Evolutionary conservation across 192 early-diverging fungal genomes (phyloP), one percentile per base, ranked within the genome.

Genomic region (Coemansia sp.): DNA sequence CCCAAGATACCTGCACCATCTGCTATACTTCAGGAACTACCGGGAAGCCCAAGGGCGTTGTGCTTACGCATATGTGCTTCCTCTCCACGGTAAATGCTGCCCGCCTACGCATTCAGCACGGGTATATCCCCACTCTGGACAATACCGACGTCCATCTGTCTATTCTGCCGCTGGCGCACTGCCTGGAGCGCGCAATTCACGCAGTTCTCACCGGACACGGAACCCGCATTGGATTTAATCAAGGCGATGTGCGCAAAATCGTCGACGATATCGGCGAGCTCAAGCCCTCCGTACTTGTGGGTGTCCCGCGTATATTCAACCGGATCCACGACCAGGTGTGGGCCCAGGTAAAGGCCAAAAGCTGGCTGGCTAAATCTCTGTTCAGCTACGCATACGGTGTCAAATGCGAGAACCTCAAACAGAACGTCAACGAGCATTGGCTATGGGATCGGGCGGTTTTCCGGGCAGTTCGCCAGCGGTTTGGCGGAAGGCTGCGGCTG

Each of bases 1-100:
- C 54, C 12, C 33, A 31, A 20, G 67, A 70, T 26, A 6, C 48
- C 2, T 77, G 63, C 56, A 66, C 73, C 2, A 94, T 97, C 70
- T 94, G 94, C 89, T 97, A 90, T 63, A 92, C 87, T 18, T 88
- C 86, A 43, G 90, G 95, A 15, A 90, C 87, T 14, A 95, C 93
- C 9, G 92, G 92, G n/a, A 87, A 78, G 67, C 95, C 95, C 51
- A 98, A 98, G 77, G 95, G 95, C 56, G 94, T 92, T 4, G 79
- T 94, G 42, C 69, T 98, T 20, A 81, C 86, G 20, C 93, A 96
- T 69, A 76, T 81, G 55, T 89, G 93, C 66, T 78, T 96, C 47
- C 74, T 94, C 35, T 88, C 95, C 52, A 81, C 84, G 7, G 50
- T 48, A 2, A 28, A 66, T 16, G 51, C 53, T 0, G 52, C 41